Percentiles rank a stretch among this genome's conserved stretches.
Evolutionary conservation across 2,329 filamentous ascomycete genomes (phyloP).

Genomic region (Monosporascus cannonballus): DNA sequence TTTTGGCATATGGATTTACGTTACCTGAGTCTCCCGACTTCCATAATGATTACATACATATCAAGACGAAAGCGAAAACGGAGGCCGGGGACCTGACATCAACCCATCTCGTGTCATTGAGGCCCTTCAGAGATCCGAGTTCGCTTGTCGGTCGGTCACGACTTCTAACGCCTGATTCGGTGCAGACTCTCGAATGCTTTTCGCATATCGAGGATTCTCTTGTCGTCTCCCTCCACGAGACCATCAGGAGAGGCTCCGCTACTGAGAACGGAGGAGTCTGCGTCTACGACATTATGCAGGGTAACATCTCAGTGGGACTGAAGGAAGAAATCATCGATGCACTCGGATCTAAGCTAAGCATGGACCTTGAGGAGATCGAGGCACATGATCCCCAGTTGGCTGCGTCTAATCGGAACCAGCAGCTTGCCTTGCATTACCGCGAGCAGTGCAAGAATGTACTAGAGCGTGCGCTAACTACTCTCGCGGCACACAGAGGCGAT

Average conservation of each 20-base stretch:
- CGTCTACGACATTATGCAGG: slow-evolving; percentile 35
- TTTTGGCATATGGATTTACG: slow-evolving; percentile 59
- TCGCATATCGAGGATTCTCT: slow-evolving; percentile 47
- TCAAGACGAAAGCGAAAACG: slow-evolving; percentile 38
- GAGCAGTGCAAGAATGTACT: slow-evolving; percentile 42
- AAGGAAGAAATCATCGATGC: slow-evolving; percentile 25
- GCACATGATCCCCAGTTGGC: slow-evolving; percentile 33
- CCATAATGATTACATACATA: slow-evolving; percentile 56
- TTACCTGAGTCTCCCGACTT: slow-evolving; percentile 40
- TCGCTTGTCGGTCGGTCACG: slow-evolving; percentile 40
- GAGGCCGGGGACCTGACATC: slow-evolving; percentile 20
- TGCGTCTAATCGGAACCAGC: slow-evolving; percentile 36
- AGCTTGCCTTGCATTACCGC: slow-evolving; percentile 43
- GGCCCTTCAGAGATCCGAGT: slow-evolving; percentile 39
- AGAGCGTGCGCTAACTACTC: slow-evolving; percentile 31
- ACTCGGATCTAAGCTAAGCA: slow-evolving; percentile 31
- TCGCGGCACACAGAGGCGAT: slow-evolving; percentile 8
- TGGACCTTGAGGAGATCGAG: slow-evolving; percentile 41
- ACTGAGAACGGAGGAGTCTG: slow-evolving; percentile 15
- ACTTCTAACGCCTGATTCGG: slow-evolving; percentile 27
- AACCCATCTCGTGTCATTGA: slow-evolving; percentile 42
- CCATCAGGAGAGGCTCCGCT: slow-evolving; percentile 16
- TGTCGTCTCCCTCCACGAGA: slow-evolving; percentile 42
- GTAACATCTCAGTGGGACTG: slow-evolving; percentile 37
- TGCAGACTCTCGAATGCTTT: slow-evolving; percentile 34